Conservation (phyloP, 225 moss, liverwort and hornwort genomes). For the Physcomitrium patens region DNA sequence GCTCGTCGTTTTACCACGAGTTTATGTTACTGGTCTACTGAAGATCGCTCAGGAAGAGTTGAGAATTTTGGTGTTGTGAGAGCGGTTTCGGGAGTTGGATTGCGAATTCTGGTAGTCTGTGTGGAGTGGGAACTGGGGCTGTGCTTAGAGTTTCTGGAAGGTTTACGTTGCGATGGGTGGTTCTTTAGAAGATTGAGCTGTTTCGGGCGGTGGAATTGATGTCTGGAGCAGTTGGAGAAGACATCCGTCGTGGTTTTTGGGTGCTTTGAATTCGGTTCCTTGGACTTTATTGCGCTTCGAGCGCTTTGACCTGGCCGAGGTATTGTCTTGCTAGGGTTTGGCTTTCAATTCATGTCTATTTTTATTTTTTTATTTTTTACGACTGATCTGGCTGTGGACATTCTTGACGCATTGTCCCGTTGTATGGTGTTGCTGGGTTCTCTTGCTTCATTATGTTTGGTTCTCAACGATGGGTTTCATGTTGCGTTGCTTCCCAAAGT, state of each 20-base stretch:
- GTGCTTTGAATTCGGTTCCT: conserved; percentile 7
- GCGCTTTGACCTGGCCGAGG: neutral
- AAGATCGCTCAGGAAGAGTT: too few relatives aligned
- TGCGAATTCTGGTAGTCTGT: too few relatives aligned
- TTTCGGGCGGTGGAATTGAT: neutral
- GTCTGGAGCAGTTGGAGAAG: neutral
- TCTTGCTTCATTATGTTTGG: too few relatives aligned
- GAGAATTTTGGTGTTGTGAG: too few relatives aligned
- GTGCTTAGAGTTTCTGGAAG: neutral
- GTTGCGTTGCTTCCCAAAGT: neutral
- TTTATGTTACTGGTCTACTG: too few relatives aligned
- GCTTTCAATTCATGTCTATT: neutral
- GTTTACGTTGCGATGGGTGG: conserved; percentile 9
- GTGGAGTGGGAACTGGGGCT: neutral
- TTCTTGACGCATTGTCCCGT: neutral
- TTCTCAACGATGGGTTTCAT: too few relatives aligned
- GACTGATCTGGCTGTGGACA: neutral
- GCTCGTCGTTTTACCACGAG: too few relatives aligned
- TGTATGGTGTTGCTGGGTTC: neutral
- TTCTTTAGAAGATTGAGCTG: neutral
- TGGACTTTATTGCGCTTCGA: conserved; percentile 3
- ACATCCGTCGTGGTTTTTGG: conserved; percentile 22
- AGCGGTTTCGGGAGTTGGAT: too few relatives aligned
- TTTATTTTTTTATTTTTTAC: neutral
- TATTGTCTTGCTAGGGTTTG: conserved; percentile 35